Conservation (phyloP, 1,284 basidiomycete species). For the Rhodotorula sp. region DNA sequence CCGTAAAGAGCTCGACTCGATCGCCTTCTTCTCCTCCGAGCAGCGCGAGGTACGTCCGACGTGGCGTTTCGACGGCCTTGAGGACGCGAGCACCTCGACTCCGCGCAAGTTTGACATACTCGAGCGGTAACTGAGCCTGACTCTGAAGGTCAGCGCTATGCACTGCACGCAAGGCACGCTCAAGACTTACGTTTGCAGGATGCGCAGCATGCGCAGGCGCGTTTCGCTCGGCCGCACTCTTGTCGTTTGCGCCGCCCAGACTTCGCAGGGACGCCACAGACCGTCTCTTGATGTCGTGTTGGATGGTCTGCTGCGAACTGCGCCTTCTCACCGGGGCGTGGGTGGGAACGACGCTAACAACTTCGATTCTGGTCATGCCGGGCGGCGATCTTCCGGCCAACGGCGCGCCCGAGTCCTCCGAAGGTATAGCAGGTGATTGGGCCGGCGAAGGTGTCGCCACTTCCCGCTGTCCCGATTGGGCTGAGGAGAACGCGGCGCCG, state of each 20-base stretch:
- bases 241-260: not conserved
- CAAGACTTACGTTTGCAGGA: conserved; percentile 8
- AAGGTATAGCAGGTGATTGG: too few species aligned
- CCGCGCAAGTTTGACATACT: conserved; percentile 84
- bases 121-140: conserved; percentile 52
- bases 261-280: not conserved
- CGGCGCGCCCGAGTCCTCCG: too few species aligned
- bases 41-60: conserved; percentile 81
- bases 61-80: conserved; percentile 78
- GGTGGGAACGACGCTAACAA: too few species aligned
- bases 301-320: too few species aligned
- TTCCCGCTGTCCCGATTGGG: too few species aligned
- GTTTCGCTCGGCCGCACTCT: too few species aligned
- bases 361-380: too few species aligned
- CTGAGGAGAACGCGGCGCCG: conserved; percentile 1
- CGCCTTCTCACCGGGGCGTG: too few species aligned
- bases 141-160: not conserved
- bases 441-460: too few species aligned
- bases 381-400: too few species aligned
- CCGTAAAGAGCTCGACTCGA: conserved; percentile 80
- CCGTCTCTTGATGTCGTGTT: conserved; percentile 15
- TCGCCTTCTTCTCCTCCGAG: conserved; percentile 87
- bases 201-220: conserved; percentile 22
- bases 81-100: conserved; percentile 77
- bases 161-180: not conserved